phyloP scores from a whole-genome alignment of 1,139 yeast genomes.

The Geotrichum cucujoidarum region DNA sequence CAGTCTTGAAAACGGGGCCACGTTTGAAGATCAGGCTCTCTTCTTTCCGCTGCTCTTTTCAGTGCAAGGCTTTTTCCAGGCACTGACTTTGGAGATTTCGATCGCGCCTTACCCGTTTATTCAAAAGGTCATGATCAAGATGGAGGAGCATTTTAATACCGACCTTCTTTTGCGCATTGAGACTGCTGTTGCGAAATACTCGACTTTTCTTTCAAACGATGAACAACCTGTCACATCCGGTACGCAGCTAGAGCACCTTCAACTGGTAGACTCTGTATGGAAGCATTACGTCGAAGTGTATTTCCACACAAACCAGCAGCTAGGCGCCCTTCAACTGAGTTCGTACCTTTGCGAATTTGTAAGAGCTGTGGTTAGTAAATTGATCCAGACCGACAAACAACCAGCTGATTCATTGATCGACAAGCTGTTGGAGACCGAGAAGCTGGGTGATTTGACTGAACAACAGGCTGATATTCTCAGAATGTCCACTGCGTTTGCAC shows the following conservation, averaged over 20 bases:
- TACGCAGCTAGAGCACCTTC: neutral
- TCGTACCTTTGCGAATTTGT: constrained; percentile 28
- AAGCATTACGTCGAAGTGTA: constrained; percentile 25
- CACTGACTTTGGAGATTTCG: constrained; percentile 24
- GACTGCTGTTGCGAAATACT: constrained; percentile 34
- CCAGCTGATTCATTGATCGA: constrained; percentile 29
- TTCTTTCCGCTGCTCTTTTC: constrained; percentile 38
- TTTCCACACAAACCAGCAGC: constrained; percentile 29
- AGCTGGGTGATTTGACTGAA: constrained; percentile 19
- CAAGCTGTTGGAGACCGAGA: constrained; percentile 21
- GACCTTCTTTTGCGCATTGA: constrained; percentile 35
- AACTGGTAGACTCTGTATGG: constrained; percentile 11
- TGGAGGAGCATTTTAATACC: constrained; percentile 27
- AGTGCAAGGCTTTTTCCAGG: constrained; percentile 37
- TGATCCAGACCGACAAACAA: constrained; percentile 24
- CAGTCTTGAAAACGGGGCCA: constrained; percentile 4
- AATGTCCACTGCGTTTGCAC: constrained; percentile 33
- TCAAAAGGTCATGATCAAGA: constrained; percentile 20
- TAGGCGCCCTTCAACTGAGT: constrained; percentile 33
- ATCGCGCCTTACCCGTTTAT: constrained; percentile 18
- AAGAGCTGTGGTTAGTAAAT: constrained; percentile 25
- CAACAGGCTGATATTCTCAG: constrained; percentile 27
- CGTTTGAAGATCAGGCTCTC: constrained; percentile 34
- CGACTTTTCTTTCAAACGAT: constrained; percentile 15
- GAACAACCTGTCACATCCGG: constrained; percentile 1